These are phyloP conservation scores for Mariannaea sp. DNA, from an alignment of 2,329 filamentous ascomycete genomes.

Conservation along the genomic window DNA sequence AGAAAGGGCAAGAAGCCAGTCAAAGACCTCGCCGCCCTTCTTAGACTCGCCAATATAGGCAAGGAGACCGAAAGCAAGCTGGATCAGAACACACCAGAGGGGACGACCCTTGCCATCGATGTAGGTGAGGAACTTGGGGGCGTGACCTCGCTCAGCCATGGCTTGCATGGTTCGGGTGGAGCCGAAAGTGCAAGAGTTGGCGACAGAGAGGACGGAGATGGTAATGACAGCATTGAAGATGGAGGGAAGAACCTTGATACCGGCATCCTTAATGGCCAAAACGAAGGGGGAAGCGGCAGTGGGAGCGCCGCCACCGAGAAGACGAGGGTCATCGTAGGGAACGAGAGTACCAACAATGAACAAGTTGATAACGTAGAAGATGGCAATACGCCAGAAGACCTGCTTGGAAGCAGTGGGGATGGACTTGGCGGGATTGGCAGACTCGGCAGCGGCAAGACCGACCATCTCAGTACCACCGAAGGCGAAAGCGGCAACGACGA, in stretches of 20 bases:
- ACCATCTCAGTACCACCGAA: slow-evolving; percentile 79
- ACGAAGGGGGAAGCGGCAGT: slow-evolving; percentile 87
- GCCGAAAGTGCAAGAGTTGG: slow-evolving; percentile 90
- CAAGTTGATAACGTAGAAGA: slow-evolving; percentile 88
- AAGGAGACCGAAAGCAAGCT: slow-evolving; percentile 72
- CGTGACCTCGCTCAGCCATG: slow-evolving; percentile 84
- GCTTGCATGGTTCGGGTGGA: slow-evolving; percentile 89
- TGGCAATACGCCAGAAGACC: slow-evolving; percentile 90
- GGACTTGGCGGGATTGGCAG: slow-evolving; percentile 75
- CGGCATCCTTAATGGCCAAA: slow-evolving; percentile 84
- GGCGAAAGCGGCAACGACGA: slow-evolving; percentile 76
- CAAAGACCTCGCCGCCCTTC: slow-evolving; percentile 67
- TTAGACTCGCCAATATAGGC: slow-evolving; percentile 74
- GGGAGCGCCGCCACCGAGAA: slow-evolving; percentile 66
- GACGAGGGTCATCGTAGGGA: slow-evolving; percentile 67
- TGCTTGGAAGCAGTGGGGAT: slow-evolving; percentile 89
- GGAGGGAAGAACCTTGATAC: slow-evolving; percentile 79
- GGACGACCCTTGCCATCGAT: slow-evolving; percentile 83
- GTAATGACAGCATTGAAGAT: slow-evolving; percentile 95
- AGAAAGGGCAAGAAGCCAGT: slow-evolving; percentile 79
- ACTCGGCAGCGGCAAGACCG: slow-evolving; percentile 77
- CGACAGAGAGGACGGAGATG: slow-evolving; percentile 86
- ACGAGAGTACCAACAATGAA: slow-evolving; percentile 83
- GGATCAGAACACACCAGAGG: slow-evolving; percentile 70
- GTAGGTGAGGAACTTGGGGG: slow-evolving; percentile 76